Evolutionary conservation across 495 filamentous ascomycete species (phyloP).

Genomic region (Neurospora hispaniola): DNA sequence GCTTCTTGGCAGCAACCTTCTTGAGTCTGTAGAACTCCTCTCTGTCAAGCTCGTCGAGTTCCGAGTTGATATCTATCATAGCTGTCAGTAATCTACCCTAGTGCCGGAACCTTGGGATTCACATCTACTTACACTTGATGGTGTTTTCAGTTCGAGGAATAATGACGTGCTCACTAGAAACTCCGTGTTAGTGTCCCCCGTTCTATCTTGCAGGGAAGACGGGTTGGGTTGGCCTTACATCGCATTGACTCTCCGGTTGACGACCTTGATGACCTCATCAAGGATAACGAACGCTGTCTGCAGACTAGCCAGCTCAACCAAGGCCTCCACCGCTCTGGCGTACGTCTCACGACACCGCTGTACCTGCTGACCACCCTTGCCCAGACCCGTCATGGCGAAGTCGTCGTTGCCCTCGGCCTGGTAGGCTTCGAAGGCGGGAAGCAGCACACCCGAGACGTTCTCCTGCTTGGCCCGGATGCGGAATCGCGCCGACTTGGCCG

Average conservation of each 20-base stretch:
- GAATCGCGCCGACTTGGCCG: constrained; percentile 84
- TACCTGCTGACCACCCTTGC: constrained; percentile 96
- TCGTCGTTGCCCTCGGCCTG: constrained; percentile 84
- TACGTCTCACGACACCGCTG: constrained; percentile 93
- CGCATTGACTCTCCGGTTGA: constrained; percentile 96
- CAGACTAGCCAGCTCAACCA: constrained; percentile 92
- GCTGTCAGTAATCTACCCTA: not conserved
- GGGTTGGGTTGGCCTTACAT: constrained; percentile 46
- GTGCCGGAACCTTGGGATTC: not conserved
- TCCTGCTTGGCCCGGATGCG: constrained; percentile 89
- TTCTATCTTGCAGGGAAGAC: not conserved
- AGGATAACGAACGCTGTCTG: constrained; percentile 97
- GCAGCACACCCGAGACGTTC: constrained; percentile 92
- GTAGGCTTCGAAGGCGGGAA: constrained; percentile 87
- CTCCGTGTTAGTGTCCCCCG: not conserved
- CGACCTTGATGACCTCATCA: constrained; percentile 98
- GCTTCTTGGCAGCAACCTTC: constrained; percentile 96
- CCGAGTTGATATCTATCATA: constrained; percentile 81
- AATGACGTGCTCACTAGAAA: constrained; percentile 76
- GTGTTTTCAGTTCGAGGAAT: constrained; percentile 97
- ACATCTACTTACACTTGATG: constrained; percentile 66
- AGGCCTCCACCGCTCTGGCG: constrained; percentile 88
- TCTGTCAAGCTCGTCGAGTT: constrained; percentile 94
- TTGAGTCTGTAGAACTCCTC: constrained; percentile 98
- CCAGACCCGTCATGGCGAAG: constrained; percentile 90